These are phyloP conservation scores for Xylaria nigripes DNA, from an alignment of 495 filamentous ascomycete species.

Conservation along the genomic window DNA sequence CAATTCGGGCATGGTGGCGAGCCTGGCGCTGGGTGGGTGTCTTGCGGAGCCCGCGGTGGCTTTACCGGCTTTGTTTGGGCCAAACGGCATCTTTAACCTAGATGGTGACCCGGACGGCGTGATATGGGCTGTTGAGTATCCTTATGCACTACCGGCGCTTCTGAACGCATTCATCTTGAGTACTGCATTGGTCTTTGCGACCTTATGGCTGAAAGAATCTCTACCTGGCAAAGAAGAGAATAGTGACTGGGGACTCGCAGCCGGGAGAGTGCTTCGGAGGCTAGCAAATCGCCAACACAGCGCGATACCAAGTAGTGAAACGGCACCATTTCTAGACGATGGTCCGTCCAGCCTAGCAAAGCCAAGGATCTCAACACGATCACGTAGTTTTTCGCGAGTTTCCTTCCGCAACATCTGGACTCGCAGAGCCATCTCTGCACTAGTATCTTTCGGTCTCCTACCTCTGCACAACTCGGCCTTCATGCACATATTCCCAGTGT, in stretches of 20 bases:
- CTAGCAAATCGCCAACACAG: constrained; percentile 21
- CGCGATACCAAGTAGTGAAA: constrained; percentile 13
- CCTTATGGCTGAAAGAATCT: constrained; percentile 17
- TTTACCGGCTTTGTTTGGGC: constrained; percentile 59
- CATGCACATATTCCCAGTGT: constrained; percentile 65
- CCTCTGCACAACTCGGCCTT: constrained; percentile 70
- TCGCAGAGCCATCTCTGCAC: constrained; percentile 50
- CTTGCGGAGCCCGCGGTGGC: constrained; percentile 63
- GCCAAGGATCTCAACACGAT: neutral
- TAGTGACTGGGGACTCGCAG: constrained; percentile 23
- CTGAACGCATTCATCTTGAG: constrained; percentile 21
- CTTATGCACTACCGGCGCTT: constrained; percentile 35
- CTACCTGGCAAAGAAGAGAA: constrained; percentile 23
- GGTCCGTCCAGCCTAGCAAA: neutral
- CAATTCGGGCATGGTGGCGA: constrained; percentile 59
- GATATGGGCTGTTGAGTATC: constrained; percentile 23
- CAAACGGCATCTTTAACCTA: constrained; percentile 29
- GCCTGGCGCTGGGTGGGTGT: constrained; percentile 52
- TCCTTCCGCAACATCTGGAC: constrained; percentile 56
- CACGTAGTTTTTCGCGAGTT: constrained; percentile 27
- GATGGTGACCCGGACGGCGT: constrained; percentile 23
- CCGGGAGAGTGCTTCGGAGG: constrained; percentile 7
- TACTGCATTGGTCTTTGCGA: constrained; percentile 18
- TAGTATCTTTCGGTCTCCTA: constrained; percentile 57
- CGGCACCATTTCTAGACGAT: constrained; percentile 17